Evolutionary conservation across 2,329 filamentous ascomycete genomes (phyloP).

Genomic region (Clonostachys byssicola): DNA sequence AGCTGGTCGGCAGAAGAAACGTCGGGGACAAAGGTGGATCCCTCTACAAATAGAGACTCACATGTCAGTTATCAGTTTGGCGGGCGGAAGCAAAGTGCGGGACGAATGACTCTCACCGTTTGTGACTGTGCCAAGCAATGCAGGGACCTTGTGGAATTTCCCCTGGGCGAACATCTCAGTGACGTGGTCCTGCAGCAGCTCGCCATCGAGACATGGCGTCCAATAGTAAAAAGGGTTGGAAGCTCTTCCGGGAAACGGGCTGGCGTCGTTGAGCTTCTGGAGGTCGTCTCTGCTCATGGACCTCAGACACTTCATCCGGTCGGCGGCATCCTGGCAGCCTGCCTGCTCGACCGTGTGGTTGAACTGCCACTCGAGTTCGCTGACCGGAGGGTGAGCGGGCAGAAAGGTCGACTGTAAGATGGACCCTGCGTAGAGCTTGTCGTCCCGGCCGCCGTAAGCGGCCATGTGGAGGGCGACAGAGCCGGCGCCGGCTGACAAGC

Average conservation of each 20-base stretch:
- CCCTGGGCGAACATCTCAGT: constrained; percentile 32
- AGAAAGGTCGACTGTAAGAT: constrained; percentile 45
- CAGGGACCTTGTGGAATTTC: constrained; percentile 35
- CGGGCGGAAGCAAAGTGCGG: not conserved
- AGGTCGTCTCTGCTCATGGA: constrained; percentile 21
- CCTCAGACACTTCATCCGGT: constrained; percentile 37
- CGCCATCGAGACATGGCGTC: constrained; percentile 45
- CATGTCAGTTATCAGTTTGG: constrained; percentile 4
- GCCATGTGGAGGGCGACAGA: constrained; percentile 51
- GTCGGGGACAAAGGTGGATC: constrained; percentile 36
- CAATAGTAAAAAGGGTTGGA: constrained; percentile 40
- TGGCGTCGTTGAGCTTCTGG: constrained; percentile 33
- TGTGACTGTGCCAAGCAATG: constrained; percentile 37
- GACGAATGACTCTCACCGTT: constrained; percentile 25
- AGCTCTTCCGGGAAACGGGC: constrained; percentile 29
- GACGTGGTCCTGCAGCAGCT: constrained; percentile 34
- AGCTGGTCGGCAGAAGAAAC: constrained; percentile 25
- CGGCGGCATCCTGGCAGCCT: constrained; percentile 22
- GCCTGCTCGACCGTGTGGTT: constrained; percentile 25
- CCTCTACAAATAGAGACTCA: constrained; percentile 26
- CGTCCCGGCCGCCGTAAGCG: constrained; percentile 38
- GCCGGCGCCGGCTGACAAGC: constrained; percentile 56
- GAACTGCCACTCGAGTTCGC: constrained; percentile 44
- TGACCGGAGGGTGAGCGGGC: constrained; percentile 37
- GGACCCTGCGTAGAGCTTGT: constrained; percentile 38